phyloP scores from a whole-genome alignment of 2,329 filamentous ascomycete species.

The Fusarium lateritium region DNA sequence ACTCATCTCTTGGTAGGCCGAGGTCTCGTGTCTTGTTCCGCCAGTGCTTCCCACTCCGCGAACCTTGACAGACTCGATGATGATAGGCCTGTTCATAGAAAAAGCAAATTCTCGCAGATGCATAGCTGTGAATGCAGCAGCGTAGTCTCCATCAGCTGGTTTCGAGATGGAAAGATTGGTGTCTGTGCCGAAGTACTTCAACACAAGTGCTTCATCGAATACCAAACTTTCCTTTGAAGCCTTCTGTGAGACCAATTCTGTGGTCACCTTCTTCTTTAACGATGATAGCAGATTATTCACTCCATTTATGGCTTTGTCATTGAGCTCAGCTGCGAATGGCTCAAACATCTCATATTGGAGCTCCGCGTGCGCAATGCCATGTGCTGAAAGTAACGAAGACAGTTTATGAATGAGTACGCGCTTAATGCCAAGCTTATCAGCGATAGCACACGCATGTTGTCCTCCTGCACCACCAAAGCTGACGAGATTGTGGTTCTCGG shows the following conservation, averaged over 20 bases:
- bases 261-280: conserved; percentile 52
- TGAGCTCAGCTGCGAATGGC: conserved; percentile 49
- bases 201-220: conserved; percentile 59
- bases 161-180: conserved; percentile 60
- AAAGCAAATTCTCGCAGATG: conserved; percentile 61
- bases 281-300: conserved; percentile 44
- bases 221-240: conserved; percentile 58
- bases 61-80: conserved; percentile 59
- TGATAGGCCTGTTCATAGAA: conserved; percentile 54
- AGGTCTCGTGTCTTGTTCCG: neutral
- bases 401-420: conserved; percentile 60
- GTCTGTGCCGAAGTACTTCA: conserved; percentile 64
- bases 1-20: neutral
- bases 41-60: conserved; percentile 25
- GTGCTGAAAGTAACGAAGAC: conserved; percentile 59
- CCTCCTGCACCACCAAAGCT: conserved; percentile 80
- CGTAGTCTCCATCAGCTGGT: conserved; percentile 55
- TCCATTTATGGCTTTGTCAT: conserved; percentile 6
- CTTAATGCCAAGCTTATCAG: conserved; percentile 57
- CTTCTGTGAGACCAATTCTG: conserved; percentile 59
- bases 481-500: conserved; percentile 53
- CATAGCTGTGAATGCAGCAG: conserved; percentile 53
- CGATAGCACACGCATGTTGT: conserved; percentile 63
- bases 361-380: conserved; percentile 60
- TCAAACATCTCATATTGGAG: conserved; percentile 56